These are phyloP conservation scores for Anastatica hierochuntica DNA, from an alignment of 345 rosid species.

Conservation along the genomic window DNA sequence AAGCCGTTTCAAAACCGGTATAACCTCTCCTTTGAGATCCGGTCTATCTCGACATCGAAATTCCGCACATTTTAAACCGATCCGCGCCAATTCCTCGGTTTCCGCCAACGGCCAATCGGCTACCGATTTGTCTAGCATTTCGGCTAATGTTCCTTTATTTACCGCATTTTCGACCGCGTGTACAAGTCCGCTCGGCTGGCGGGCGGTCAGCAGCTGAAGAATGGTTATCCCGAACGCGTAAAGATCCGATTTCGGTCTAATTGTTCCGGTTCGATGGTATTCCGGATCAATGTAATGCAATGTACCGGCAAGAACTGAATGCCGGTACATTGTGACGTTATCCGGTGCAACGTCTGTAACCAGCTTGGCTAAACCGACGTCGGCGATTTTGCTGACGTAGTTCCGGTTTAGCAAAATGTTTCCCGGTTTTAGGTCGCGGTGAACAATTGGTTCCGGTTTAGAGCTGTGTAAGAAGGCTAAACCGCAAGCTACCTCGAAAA, in stretches of 20 bases:
- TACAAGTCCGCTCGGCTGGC: slow-evolving; percentile 48
- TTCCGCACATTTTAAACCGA: slow-evolving; percentile 57
- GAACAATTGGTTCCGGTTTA: slow-evolving; percentile 79
- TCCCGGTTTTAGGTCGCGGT: slow-evolving; percentile 76
- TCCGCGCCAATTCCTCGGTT: slow-evolving; percentile 54
- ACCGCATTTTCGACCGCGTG: slow-evolving; percentile 48
- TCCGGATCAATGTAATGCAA: slow-evolving; percentile 80
- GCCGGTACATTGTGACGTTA: slow-evolving; percentile 48
- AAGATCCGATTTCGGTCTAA: slow-evolving; percentile 82
- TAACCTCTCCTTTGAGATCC: slow-evolving; percentile 65
- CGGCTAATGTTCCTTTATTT: slow-evolving; percentile 37
- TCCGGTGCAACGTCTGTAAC: slow-evolving; percentile 65
- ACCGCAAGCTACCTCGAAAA: slow-evolving; percentile 75
- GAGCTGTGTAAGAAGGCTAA: slow-evolving; percentile 88
- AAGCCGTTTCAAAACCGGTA: slow-evolving; percentile 66
- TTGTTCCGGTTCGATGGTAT: slow-evolving; percentile 74
- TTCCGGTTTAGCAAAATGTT: slow-evolving; percentile 66
- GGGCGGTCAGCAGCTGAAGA: slow-evolving; percentile 56
- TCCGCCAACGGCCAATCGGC: slow-evolving; percentile 76
- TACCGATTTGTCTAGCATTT: slow-evolving; percentile 51
- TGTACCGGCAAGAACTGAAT: slow-evolving; percentile 70
- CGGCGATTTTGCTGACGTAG: slow-evolving; percentile 73
- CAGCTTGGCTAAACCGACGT: slow-evolving; percentile 76
- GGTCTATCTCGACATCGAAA: slow-evolving; percentile 87
- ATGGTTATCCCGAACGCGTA: slow-evolving; percentile 61